Conservation (phyloP, 139 green algal genomes). For the Limnomonas spitsbergensis region DNA sequence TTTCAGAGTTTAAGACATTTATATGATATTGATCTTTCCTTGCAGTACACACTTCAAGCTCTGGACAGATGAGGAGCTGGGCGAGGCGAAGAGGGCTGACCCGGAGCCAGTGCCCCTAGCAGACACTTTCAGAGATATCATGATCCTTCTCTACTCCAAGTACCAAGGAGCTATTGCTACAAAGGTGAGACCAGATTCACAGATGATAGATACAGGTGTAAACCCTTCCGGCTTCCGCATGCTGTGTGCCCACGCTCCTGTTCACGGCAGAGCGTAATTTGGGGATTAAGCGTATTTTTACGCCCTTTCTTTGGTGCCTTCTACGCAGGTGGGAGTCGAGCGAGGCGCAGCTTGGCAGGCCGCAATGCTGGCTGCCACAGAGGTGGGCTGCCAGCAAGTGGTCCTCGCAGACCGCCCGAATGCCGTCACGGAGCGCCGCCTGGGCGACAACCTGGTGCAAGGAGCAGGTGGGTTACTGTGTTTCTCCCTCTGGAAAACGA, state of each 20-base stretch:
- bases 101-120: background rate
- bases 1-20: too few relatives aligned
- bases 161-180: background rate
- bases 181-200: background rate
- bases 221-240: too few relatives aligned
- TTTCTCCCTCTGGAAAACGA: too few relatives aligned
- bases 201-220: too few relatives aligned
- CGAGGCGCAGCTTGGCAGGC: constrained; percentile 11
- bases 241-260: too few relatives aligned
- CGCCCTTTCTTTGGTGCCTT: too few relatives aligned
- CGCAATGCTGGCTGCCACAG: background rate
- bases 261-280: too few relatives aligned
- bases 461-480: background rate
- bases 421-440: background rate
- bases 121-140: background rate
- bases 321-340: background rate
- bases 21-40: too few relatives aligned
- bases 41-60: background rate
- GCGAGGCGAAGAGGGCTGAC: background rate
- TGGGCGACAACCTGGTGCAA: background rate
- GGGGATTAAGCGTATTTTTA: too few relatives aligned
- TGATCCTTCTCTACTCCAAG: background rate
- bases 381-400: background rate
- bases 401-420: background rate
- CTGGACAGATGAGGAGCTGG: background rate